Conservation (phyloP, 108 stramenopile species). For the Stephanodiscus triporus region DNA sequence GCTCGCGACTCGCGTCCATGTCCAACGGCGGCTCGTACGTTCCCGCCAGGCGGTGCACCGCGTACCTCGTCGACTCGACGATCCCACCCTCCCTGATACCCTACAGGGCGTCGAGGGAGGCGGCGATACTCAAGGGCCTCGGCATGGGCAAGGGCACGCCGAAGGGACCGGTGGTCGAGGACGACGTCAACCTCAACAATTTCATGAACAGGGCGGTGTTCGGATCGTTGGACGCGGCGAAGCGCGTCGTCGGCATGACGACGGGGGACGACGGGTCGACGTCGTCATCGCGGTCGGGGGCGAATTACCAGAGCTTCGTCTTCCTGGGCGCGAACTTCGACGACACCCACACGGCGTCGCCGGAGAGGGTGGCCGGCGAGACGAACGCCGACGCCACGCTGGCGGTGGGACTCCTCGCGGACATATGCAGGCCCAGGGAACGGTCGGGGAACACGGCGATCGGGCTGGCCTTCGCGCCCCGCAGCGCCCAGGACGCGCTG, state of each 20-base stretch:
- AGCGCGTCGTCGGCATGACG: slow-evolving; percentile 6
- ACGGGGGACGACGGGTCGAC: not conserved
- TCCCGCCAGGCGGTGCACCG: slow-evolving; percentile 65
- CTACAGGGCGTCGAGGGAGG: slow-evolving; percentile 54
- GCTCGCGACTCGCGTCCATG: slow-evolving; percentile 70
- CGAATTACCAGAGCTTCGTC: slow-evolving; percentile 52
- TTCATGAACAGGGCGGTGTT: slow-evolving; percentile 81
- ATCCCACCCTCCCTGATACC: slow-evolving; percentile 81
- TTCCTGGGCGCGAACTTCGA: slow-evolving; percentile 64
- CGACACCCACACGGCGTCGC: slow-evolving; percentile 28
- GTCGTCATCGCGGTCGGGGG: not conserved
- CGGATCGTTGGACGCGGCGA: slow-evolving; percentile 61
- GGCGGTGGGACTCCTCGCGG: slow-evolving; percentile 50
- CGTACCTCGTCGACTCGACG: slow-evolving; percentile 82
- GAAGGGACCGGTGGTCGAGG: slow-evolving; percentile 63
- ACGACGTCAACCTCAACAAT: slow-evolving; percentile 79
- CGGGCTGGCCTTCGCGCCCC: slow-evolving; percentile 66
- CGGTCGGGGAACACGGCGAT: slow-evolving; percentile 56
- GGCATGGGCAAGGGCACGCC: slow-evolving; percentile 74
- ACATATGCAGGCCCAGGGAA: slow-evolving; percentile 51
- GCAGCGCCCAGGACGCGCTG: slow-evolving; percentile 57
- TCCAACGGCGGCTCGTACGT: slow-evolving; percentile 89
- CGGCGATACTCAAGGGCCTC: slow-evolving; percentile 56
- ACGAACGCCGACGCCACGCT: slow-evolving; percentile 54
- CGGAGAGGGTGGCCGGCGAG: slow-evolving; percentile 2